Conservation (phyloP, 2,329 filamentous ascomycete species). For the Trichophyton mentagrophytes region DNA sequence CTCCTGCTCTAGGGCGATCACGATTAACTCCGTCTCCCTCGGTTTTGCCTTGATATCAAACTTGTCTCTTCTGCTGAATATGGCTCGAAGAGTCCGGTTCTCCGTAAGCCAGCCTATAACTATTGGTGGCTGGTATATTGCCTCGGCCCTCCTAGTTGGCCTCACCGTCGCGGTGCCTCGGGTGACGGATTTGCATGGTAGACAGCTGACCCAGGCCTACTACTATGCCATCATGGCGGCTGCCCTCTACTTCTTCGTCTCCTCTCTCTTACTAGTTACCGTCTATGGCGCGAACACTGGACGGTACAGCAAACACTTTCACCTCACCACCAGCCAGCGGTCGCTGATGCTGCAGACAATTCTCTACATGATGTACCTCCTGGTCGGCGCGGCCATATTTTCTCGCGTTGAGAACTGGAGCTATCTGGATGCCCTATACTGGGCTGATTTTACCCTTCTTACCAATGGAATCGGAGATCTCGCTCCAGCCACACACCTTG, state of each 20-base stretch:
- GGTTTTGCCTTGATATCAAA: conserved; percentile 44
- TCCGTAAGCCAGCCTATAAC: conserved; percentile 47
- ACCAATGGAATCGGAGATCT: conserved; percentile 27
- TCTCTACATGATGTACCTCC: conserved; percentile 28
- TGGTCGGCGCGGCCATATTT: conserved; percentile 29
- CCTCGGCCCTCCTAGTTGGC: conserved; percentile 42
- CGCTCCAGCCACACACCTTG: conserved; percentile 22
- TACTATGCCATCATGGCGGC: conserved; percentile 50
- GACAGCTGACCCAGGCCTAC: conserved; percentile 43
- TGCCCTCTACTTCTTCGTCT: conserved; percentile 43
- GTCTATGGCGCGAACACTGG: conserved; percentile 42
- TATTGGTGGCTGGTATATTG: conserved; percentile 46
- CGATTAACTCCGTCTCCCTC: conserved; percentile 45
- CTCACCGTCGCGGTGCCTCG: conserved; percentile 37
- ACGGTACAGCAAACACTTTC: conserved; percentile 45
- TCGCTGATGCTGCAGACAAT: conserved; percentile 39
- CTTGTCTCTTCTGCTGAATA: conserved; percentile 44
- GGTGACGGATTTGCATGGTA: conserved; percentile 27
- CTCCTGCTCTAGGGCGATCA: conserved; percentile 32
- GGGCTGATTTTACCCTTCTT: conserved; percentile 24
- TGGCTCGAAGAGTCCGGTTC: conserved; percentile 45
- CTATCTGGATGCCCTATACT: conserved; percentile 26
- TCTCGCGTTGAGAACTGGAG: conserved; percentile 25
- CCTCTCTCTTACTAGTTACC: conserved; percentile 42
- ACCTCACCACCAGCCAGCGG: conserved; percentile 43